Evolutionary conservation across 805 yeast genomes (phyloP).

Genomic region (Tetrapisispora nanseiensis): DNA sequence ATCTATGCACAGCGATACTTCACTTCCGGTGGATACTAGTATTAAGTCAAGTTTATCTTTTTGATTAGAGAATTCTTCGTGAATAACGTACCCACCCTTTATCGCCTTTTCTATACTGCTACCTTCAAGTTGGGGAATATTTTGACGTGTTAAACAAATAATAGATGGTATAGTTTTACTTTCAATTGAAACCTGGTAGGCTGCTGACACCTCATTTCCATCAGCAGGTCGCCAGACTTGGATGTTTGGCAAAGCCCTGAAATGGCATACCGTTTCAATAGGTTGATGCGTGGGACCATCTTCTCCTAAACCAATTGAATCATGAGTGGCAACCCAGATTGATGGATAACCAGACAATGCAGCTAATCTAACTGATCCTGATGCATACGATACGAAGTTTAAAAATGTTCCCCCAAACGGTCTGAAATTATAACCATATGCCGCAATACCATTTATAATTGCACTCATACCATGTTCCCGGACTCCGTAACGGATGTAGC

Average conservation of each 20-base stretch:
- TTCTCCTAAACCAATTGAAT: constrained; percentile 85
- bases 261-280: constrained; percentile 77
- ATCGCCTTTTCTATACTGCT: constrained; percentile 84
- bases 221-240: constrained; percentile 91
- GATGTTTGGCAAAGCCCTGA: constrained; percentile 75
- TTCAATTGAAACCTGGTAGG: constrained; percentile 57
- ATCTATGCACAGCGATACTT: constrained; percentile 69
- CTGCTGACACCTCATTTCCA: constrained; percentile 83
- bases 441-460: constrained; percentile 92
- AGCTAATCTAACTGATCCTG: constrained; percentile 79
- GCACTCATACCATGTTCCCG: constrained; percentile 99
- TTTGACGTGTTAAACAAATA: constrained; percentile 75
- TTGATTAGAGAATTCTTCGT: constrained; percentile 39
- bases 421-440: constrained; percentile 75
- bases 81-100: constrained; percentile 87
- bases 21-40: constrained; percentile 89
- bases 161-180: constrained; percentile 59
- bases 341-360: constrained; percentile 78
- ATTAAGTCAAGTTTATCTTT: constrained; percentile 41
- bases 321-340: constrained; percentile 84
- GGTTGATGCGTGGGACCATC: constrained; percentile 95
- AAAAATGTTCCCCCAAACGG: constrained; percentile 97
- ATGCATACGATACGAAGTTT: constrained; percentile 80
- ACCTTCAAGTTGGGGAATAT: constrained; percentile 87
- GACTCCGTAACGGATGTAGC: constrained; percentile 95